Base-by-base conservation (phyloP, 345 rosid genomes). In the Mercurialis annua region DNA sequence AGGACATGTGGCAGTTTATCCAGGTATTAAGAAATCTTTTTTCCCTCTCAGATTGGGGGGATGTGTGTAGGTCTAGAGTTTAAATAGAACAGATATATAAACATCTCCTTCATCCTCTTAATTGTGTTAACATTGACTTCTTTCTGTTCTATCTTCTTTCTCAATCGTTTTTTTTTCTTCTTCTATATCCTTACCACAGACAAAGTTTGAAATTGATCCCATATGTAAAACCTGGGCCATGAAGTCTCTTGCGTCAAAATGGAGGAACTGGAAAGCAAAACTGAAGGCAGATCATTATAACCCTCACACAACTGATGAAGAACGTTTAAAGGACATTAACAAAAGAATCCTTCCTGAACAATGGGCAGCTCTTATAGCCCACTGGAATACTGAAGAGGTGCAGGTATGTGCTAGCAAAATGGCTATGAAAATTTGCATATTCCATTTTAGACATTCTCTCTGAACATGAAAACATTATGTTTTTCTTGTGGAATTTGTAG, bases 241-340 rank as follows among this genome's bases (percentile, higher is more conserved):
- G 77, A 67, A 69, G 54, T 69, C 80, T 12, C 31, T 79, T 51
- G 71, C 70, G 49, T 34, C 55, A 21, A 75, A 76, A 72, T 79
- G 82, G 82, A 79, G 74, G 75, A 72, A 65, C 61, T 79, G 77
- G 77, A 79, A 72, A 69, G 72, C 75, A 17, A 69, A 65, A 36
- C 59, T 79, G 66, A 79, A 79, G 62, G 72, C 72, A 40, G 49
- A 55, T 0, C 69, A 74, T 64, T 79, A 72, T 63, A 68, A 65
- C 61, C 62, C 83, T 51, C 73, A 76, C 67, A 33, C 65, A 40
- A 76, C 80, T 20, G 78, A 80, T 57, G 83, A 76, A 33, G 83
- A 80, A 43, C 71, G 80, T 18, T 55, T 76, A 56, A 73, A 53
- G 62, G 75, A 69, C 65, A 10, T 43, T 46, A 69, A 80, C 53